A percentile compares a stretch with the other conserved stretches of the same genome.
phyloP scores from a whole-genome alignment of 2,329 filamentous ascomycete genomes.

The Fusarium sp. region DNA sequence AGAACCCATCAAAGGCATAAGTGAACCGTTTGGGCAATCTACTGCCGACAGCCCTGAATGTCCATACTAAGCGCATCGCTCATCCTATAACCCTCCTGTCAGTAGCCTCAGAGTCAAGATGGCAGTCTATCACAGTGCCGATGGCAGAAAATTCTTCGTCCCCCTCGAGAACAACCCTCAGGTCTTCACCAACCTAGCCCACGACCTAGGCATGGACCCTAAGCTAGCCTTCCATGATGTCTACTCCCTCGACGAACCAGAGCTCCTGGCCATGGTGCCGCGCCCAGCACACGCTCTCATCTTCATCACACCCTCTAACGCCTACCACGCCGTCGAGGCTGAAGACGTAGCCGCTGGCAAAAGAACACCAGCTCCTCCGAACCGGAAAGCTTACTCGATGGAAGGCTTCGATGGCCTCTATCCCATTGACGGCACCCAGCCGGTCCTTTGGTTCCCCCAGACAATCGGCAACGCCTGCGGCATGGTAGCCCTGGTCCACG shows the following conservation, averaged over 20 bases:
- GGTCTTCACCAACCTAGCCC: neutral
- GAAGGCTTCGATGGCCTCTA: neutral
- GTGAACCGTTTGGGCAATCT: fast-evolving
- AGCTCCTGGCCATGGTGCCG: neutral
- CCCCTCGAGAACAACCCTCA: neutral
- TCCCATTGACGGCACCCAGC: fast-evolving
- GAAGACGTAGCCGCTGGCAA: neutral
- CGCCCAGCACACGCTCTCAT: neutral
- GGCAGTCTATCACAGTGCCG: neutral
- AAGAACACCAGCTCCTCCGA: neutral
- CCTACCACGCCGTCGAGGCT: neutral
- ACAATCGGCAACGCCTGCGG: neutral
- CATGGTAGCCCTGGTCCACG: neutral
- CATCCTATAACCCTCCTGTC: neutral
- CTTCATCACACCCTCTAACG: neutral
- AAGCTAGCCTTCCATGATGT: neutral
- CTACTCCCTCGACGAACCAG: neutral
- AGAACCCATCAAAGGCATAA: too few relatives aligned
- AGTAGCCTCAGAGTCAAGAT: neutral
- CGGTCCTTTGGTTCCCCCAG: neutral
- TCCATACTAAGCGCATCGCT: neutral
- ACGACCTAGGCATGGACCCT: neutral
- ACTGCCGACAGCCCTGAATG: fast-evolving
- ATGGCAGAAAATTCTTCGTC: neutral
- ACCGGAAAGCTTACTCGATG: neutral